These are phyloP conservation scores for Colletotrichum spaethianum DNA, from an alignment of 2,329 filamentous ascomycete genomes.

Conservation along the genomic window DNA sequence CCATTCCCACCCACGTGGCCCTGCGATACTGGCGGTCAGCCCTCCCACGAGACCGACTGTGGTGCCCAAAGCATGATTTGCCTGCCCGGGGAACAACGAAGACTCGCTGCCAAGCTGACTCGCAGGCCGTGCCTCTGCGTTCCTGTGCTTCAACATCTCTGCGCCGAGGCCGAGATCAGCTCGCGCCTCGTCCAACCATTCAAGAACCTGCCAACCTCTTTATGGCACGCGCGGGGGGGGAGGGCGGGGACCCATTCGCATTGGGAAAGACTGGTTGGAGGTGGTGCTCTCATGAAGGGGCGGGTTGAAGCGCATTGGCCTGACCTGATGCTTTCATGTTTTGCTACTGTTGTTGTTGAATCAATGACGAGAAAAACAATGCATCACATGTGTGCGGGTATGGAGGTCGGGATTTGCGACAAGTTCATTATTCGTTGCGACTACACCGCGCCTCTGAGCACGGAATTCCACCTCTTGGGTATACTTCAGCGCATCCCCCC, in stretches of 20 bases:
- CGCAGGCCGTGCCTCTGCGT: not conserved
- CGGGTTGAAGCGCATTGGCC: not conserved
- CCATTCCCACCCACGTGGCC: not conserved
- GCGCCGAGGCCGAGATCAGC: not conserved
- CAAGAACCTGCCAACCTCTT: not conserved
- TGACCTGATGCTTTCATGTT: not conserved
- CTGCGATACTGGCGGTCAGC: not conserved
- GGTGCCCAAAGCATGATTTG: not conserved
- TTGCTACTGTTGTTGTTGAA: not conserved
- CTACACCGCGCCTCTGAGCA: not conserved
- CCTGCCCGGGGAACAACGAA: not conserved
- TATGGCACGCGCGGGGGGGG: not conserved
- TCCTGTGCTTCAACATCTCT: not conserved
- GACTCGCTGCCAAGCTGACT: not conserved
- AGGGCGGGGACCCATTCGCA: not conserved
- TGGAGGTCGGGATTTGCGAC: not conserved
- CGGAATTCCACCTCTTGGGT: conserved; percentile 19
- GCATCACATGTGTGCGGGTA: not conserved
- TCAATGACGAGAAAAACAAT: not conserved
- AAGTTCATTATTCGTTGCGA: conserved; percentile 2
- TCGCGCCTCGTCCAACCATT: not conserved
- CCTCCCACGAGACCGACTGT: not conserved
- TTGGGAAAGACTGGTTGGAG: not conserved
- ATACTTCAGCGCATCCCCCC: conserved; percentile 20
- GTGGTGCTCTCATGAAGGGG: not conserved